phyloP scores from a whole-genome alignment of 2,329 filamentous ascomycete genomes.

The Ciborinia camelliae region DNA sequence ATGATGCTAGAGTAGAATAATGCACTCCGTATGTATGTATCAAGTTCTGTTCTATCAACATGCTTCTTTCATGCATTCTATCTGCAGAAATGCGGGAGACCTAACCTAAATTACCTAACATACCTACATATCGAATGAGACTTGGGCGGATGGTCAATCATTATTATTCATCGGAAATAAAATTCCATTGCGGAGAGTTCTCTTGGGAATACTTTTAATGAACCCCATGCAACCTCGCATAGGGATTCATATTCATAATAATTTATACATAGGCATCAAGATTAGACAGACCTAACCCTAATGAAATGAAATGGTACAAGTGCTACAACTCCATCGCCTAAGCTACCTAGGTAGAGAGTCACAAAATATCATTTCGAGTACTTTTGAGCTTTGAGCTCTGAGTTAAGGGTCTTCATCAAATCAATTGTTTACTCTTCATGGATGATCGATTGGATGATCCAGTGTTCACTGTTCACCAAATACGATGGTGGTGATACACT shows the following conservation, averaged over 20 bases:
- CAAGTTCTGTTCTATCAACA: no score
- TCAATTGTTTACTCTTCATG: background rate
- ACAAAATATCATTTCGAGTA: background rate
- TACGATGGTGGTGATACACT: background rate
- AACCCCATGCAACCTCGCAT: background rate
- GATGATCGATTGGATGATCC: no score
- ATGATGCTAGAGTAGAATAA: background rate
- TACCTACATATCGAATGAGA: background rate
- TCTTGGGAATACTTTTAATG: no score
- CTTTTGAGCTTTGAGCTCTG: background rate
- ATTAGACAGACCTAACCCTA: constrained; percentile 10
- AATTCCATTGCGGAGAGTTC: constrained; percentile 3
- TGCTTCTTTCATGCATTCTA: constrained; percentile 5
- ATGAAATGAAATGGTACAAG: background rate
- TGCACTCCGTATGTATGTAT: no score
- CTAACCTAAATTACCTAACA: no score
- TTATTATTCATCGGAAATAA: background rate
- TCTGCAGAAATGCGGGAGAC: constrained; percentile 5
- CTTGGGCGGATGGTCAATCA: background rate
- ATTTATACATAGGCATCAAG: background rate
- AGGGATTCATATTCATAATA: background rate
- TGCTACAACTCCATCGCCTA: background rate
- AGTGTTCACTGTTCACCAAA: no score
- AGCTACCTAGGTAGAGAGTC: no score
- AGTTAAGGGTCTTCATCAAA: background rate